These are phyloP conservation scores for Fusarium pilosicola DNA, from an alignment of 2,329 filamentous ascomycete species.

Conservation along the genomic window DNA sequence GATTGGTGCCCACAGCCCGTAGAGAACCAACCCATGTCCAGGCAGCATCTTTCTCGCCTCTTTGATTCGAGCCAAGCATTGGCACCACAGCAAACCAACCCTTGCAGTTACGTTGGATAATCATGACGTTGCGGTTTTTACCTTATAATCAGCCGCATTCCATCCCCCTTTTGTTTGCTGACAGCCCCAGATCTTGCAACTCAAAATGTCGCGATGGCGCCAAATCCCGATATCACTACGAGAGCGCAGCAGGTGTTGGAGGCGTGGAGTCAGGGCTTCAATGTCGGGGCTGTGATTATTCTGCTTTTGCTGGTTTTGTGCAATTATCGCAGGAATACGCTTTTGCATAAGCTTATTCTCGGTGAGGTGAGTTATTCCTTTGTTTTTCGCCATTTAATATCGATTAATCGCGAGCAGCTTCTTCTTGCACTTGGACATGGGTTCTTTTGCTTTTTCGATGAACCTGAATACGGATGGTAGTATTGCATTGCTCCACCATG, in stretches of 20 bases:
- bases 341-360: slow-evolving; percentile 29
- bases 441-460: slow-evolving; percentile 23
- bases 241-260: slow-evolving; percentile 25
- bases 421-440: slow-evolving; percentile 22
- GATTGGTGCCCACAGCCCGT: slow-evolving; percentile 11
- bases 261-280: slow-evolving; percentile 27
- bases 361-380: slow-evolving; percentile 4
- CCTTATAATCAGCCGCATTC: background rate
- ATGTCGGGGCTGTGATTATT: slow-evolving; percentile 11
- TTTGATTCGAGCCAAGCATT: slow-evolving; percentile 29
- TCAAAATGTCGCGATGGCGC: slow-evolving; percentile 9
- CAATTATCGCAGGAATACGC: slow-evolving; percentile 20
- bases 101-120: background rate
- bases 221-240: slow-evolving; percentile 17
- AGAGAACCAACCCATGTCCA: background rate
- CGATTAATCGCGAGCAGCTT: background rate
- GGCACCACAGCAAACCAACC: background rate
- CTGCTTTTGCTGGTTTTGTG: slow-evolving; percentile 20
- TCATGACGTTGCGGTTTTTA: slow-evolving; percentile 10
- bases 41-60: slow-evolving; percentile 22
- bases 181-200: background rate
- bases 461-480: slow-evolving; percentile 28
- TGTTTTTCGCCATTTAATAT: background rate
- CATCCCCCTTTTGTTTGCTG: background rate
- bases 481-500: fast-evolving